Evolutionary conservation across 1,139 yeast species (phyloP), one percentile per base, ranked within the genome.

Genomic region (Oligophagozyma castellii): DNA sequence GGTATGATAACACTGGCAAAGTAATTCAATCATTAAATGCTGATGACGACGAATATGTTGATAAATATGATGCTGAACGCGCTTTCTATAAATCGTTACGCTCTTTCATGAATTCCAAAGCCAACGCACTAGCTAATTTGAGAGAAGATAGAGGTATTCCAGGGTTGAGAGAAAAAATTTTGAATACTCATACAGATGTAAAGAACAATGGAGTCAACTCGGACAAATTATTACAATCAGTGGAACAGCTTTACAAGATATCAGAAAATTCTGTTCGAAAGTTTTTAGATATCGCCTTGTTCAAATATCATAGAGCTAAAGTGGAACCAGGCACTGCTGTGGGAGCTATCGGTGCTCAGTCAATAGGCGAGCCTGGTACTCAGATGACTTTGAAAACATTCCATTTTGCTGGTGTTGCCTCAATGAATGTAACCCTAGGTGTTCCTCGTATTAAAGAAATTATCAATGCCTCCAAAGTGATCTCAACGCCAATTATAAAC

Each of bases 271-370:
- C 78, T 36, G 68, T 89, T 12, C 55, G 56, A n/a, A 69, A 64
- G 37, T 92, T 92, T 56, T 61, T 92, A 48, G 66, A 69, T 28
- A 71, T 78, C 41, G 81, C 95, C 45, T 64, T 89, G 37, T 63
- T 66, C 43, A 92, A 92, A 56, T 92, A 89, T 47, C 74, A 73
- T 32, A 68, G 78, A 42, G 95, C 99, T 10, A 77, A 76, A 56
- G 96, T 92, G 14, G 99, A 92, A 53, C 98, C 99, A 2, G 99
- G 98, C 40, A 89, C 98, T 5, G 98, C 99, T 3, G 98, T 89
- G 29, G 98, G 98, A 40, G 98, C 98, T 11, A 86, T 89, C 59
- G 98, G 98, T 39, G 98, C 98, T 0, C 98, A 89, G 51, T 81
- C 95, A 20, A 89, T 89, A 61, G 98, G 98, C 60, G 98, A 89